Percentiles rank a stretch among this genome's conserved stretches.
Evolutionary conservation across 441 rosid species (phyloP).

Genomic region (Lepidium campestre): DNA sequence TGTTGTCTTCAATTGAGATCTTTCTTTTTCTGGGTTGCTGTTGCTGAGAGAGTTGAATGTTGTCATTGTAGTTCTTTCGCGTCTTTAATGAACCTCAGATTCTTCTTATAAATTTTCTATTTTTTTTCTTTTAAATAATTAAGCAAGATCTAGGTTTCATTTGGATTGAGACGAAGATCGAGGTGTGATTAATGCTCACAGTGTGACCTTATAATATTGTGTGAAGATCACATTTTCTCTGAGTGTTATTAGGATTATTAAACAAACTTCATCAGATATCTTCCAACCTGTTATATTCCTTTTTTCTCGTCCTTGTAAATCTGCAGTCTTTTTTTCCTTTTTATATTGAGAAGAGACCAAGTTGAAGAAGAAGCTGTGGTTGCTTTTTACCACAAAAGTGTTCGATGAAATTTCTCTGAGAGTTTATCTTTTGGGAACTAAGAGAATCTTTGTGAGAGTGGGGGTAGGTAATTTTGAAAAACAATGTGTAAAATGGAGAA

Average conservation of each 20-base stretch:
- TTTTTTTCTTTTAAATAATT: neutral
- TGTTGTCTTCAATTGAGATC: constrained; percentile 2
- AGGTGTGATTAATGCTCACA: constrained; percentile 24
- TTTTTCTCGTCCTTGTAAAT: neutral
- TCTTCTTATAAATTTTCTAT: neutral
- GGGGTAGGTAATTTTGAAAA: neutral
- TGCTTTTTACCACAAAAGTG: constrained; percentile 4
- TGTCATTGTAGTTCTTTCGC: neutral
- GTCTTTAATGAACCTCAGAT: neutral
- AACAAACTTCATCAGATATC: neutral
- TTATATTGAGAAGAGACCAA: neutral
- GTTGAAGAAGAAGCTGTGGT: neutral
- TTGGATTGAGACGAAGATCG: constrained; percentile 13
- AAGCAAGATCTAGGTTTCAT: constrained; percentile 17
- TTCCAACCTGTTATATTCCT: neutral
- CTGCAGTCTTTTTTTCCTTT: neutral
- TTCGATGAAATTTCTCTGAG: constrained; percentile 22
- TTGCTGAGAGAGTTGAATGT: neutral
- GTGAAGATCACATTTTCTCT: constrained; percentile 13
- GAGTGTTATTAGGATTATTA: neutral
- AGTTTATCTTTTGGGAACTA: neutral
- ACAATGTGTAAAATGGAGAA: constrained; percentile 50
- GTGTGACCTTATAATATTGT: neutral
- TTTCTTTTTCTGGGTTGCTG: constrained; percentile 1
- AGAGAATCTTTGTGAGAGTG: constrained; percentile 9